Evolutionary conservation across 192 early-diverging fungal genomes (phyloP).

Genomic region (Podila epigama): DNA sequence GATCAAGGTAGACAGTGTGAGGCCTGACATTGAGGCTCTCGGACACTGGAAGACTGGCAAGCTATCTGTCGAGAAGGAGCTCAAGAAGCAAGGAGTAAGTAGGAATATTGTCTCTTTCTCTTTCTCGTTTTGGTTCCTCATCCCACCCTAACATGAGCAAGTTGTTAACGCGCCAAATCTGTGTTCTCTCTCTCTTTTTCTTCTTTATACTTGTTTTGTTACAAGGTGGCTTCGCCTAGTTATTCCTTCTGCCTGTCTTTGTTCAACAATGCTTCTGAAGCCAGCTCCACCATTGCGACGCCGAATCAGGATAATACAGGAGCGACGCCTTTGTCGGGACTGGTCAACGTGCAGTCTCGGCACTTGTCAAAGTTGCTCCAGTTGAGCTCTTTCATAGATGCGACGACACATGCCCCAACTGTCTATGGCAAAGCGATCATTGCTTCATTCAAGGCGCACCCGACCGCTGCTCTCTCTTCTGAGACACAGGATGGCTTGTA

Average conservation of each 20-base stretch:
- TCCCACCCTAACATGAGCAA: too few relatives aligned
- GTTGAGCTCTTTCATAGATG: constrained; percentile 43
- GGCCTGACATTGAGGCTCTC: constrained; percentile 40
- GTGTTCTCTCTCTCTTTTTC: neutral
- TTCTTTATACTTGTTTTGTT: too few relatives aligned
- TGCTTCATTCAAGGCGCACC: constrained; percentile 24
- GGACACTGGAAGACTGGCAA: constrained; percentile 51
- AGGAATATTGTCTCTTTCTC: constrained; percentile 1
- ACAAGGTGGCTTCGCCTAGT: constrained; percentile 18
- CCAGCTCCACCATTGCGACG: constrained; percentile 10
- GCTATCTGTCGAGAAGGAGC: constrained; percentile 46
- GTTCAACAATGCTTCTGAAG: constrained; percentile 21
- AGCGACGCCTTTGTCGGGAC: neutral
- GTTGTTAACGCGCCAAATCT: too few relatives aligned
- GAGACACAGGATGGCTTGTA: constrained; percentile 59
- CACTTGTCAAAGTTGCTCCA: constrained; percentile 39
- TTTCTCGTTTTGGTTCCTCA: too few relatives aligned
- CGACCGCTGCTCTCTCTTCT: neutral
- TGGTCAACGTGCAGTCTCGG: constrained; percentile 20
- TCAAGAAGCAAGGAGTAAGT: constrained; percentile 52
- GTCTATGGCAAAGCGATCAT: constrained; percentile 53
- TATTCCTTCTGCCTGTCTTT: constrained; percentile 27
- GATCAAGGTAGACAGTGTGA: constrained; percentile 63
- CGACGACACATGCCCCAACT: constrained; percentile 42
- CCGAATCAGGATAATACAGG: constrained; percentile 9